A percentile compares a stretch with the other conserved stretches of the same genome.
phyloP scores from a whole-genome alignment of 495 filamentous ascomycete genomes.

The Hypoxylon intermedium region DNA sequence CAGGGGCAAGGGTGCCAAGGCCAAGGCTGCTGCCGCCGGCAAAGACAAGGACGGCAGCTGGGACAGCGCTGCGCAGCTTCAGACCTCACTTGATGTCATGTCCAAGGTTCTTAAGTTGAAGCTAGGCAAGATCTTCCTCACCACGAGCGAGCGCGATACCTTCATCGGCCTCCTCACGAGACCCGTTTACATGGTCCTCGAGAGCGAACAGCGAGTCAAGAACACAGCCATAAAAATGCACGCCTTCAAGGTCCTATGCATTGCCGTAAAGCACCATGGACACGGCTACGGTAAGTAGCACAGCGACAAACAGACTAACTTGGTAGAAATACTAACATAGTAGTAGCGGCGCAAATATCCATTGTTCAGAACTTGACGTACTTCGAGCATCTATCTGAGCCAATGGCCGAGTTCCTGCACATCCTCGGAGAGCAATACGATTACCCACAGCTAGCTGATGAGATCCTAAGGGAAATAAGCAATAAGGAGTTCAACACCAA shows the following conservation, averaged over 20 bases:
- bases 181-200: slow-evolving; percentile 91
- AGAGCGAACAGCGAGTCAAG: slow-evolving; percentile 93
- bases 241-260: slow-evolving; percentile 93
- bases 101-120: slow-evolving; percentile 95
- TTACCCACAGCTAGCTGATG: slow-evolving; percentile 93
- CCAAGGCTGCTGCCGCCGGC: slow-evolving; percentile 61
- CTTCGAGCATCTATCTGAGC: slow-evolving; percentile 96
- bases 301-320: neutral
- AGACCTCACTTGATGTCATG: slow-evolving; percentile 89
- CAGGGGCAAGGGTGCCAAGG: slow-evolving; percentile 76
- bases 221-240: slow-evolving; percentile 92
- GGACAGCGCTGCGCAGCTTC: slow-evolving; percentile 88
- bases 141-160: slow-evolving; percentile 94
- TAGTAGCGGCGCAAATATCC: slow-evolving; percentile 90
- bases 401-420: slow-evolving; percentile 98
- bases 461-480: slow-evolving; percentile 90
- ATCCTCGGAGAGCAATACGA: slow-evolving; percentile 98
- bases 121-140: slow-evolving; percentile 88
- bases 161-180: slow-evolving; percentile 92
- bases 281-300: slow-evolving; percentile 82
- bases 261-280: slow-evolving; percentile 97
- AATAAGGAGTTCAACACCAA: slow-evolving; percentile 98
- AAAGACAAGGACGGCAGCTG: slow-evolving; percentile 68
- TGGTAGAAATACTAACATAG: slow-evolving; percentile 35
- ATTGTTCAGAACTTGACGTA: slow-evolving; percentile 97